These are phyloP conservation scores for Ilex asprella DNA, from an alignment of 257 asterid species.

Conservation along the genomic window DNA sequence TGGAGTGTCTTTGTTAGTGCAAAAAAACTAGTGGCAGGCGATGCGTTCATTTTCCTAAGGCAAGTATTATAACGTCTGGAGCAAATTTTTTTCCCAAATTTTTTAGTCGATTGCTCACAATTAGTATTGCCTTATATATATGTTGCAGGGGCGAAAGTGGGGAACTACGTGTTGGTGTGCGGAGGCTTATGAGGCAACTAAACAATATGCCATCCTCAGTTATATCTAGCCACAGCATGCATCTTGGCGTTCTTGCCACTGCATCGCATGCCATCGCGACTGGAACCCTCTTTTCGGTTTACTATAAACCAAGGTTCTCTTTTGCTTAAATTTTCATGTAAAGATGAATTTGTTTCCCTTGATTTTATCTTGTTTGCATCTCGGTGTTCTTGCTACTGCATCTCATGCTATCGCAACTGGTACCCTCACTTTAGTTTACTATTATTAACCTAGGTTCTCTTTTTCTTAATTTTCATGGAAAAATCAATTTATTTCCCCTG, in stretches of 20 bases:
- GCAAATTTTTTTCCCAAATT: neutral
- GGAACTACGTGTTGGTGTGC: conserved; percentile 95
- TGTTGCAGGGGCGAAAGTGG: conserved; percentile 78
- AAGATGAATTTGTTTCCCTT: too few species aligned
- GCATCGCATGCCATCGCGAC: conserved; percentile 90
- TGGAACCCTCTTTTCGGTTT: conserved; percentile 80
- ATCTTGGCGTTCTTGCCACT: conserved; percentile 96
- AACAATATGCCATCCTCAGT: conserved; percentile 90
- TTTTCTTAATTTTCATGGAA: too few species aligned
- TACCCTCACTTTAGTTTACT: too few species aligned
- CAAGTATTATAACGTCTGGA: conserved; percentile 15
- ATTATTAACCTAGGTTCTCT: too few species aligned
- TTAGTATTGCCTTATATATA: conserved; percentile 7
- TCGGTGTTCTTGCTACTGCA: too few species aligned
- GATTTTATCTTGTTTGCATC: too few species aligned
- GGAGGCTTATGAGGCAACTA: conserved; percentile 85
- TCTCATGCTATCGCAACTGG: too few species aligned
- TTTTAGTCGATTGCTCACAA: too few species aligned
- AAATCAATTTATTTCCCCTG: too few species aligned
- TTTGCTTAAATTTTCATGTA: too few species aligned
- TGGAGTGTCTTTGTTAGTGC: conserved; percentile 99
- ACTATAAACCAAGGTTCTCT: conserved; percentile 82
- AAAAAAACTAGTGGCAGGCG: conserved; percentile 90
- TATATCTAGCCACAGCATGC: conserved; percentile 98
- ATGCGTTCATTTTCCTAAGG: conserved; percentile 95